These are phyloP conservation scores for Scytalidium sp. DNA, from an alignment of 2,329 filamentous ascomycete genomes.

Conservation along the genomic window DNA sequence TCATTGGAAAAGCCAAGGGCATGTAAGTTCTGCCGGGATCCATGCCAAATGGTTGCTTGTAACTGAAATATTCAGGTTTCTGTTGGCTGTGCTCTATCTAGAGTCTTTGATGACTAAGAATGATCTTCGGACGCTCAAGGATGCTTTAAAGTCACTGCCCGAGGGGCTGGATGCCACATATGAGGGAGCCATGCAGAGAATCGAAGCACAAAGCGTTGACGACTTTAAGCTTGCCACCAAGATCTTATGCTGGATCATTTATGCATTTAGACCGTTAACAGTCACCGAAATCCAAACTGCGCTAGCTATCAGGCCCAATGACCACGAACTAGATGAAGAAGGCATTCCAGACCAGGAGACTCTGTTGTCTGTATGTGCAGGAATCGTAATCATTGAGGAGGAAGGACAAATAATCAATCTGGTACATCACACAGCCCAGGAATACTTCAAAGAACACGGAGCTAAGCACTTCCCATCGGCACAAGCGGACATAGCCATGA, in stretches of 20 bases:
- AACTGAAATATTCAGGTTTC: conserved; percentile 5
- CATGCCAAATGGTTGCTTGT: background rate
- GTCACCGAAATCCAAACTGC: conserved; percentile 26
- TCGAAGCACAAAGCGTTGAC: background rate
- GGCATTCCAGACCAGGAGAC: conserved; percentile 7
- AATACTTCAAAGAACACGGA: conserved; percentile 17
- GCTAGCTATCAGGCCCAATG: conserved; percentile 20
- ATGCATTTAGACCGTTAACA: conserved; percentile 18
- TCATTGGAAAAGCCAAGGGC: background rate
- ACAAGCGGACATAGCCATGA: conserved; percentile 7
- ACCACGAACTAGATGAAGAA: conserved; percentile 5
- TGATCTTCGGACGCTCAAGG: background rate
- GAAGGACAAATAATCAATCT: conserved; percentile 18
- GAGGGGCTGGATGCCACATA: background rate
- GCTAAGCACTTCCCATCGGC: conserved; percentile 8
- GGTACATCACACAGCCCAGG: conserved; percentile 24
- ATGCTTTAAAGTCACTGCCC: background rate
- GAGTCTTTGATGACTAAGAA: conserved; percentile 25
- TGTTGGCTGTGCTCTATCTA: conserved; percentile 29
- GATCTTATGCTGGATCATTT: conserved; percentile 2
- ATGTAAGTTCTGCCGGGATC: background rate
- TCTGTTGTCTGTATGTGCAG: conserved; percentile 17
- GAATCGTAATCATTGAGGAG: conserved; percentile 21
- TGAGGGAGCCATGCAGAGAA: background rate
- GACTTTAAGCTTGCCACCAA: background rate